Conservation (phyloP, 306 rosid species). For the Amphicarpaea edgeworthii region DNA sequence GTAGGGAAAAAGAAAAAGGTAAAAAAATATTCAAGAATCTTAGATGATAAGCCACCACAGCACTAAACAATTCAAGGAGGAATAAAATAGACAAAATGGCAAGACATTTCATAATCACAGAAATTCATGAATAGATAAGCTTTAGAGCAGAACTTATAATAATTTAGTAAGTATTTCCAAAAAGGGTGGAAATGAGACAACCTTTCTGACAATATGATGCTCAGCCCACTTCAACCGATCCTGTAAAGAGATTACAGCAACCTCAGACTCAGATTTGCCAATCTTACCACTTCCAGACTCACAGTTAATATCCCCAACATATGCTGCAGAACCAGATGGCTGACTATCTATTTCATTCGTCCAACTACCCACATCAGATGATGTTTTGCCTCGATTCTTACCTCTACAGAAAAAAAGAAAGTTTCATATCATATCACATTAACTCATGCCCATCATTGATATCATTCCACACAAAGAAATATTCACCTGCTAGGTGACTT, state of each 20-base stretch:
- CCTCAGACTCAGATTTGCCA: slow-evolving; percentile 64
- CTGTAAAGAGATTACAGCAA: slow-evolving; percentile 55
- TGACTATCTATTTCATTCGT: slow-evolving; percentile 68
- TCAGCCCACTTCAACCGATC: slow-evolving; percentile 67
- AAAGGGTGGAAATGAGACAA: slow-evolving; percentile 36
- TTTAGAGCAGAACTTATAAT: slow-evolving; percentile 3
- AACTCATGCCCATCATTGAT: background rate
- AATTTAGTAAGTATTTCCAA: slow-evolving; percentile 34
- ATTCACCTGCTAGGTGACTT: slow-evolving; percentile 78
- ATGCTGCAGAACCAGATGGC: slow-evolving; percentile 63
- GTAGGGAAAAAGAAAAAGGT: slow-evolving; percentile 7
- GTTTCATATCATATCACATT: slow-evolving; percentile 34
- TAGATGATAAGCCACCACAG: slow-evolving; percentile 6
- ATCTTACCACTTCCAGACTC: slow-evolving; percentile 64
- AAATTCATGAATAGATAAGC: slow-evolving; percentile 9
- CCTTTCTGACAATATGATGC: slow-evolving; percentile 71
- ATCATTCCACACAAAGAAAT: slow-evolving; percentile 1
- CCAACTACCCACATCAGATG: slow-evolving; percentile 64
- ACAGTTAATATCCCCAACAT: slow-evolving; percentile 53
- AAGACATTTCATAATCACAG: slow-evolving; percentile 33
- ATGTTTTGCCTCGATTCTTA: slow-evolving; percentile 64
- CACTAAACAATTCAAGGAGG: background rate
- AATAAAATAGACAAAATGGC: slow-evolving; percentile 5
- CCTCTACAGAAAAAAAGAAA: slow-evolving; percentile 60
- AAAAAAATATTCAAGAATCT: background rate